Conservation (phyloP, 768 basidiomycete species). For the Leccinum uliginosum region DNA sequence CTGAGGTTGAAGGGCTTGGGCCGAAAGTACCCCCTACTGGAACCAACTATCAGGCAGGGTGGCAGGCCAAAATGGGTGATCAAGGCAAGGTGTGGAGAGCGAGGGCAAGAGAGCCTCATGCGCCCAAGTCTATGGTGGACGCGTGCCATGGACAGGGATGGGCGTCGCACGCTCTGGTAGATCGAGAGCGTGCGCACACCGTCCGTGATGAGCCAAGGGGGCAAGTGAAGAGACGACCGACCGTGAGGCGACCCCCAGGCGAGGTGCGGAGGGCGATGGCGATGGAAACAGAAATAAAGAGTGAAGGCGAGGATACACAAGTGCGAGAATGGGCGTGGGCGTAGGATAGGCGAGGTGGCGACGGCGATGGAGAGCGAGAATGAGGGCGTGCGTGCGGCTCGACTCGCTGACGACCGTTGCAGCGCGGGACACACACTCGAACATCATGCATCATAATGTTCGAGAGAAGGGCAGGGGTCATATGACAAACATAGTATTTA, state of each 20-base stretch:
- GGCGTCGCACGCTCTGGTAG: neutral
- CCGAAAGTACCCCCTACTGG: neutral
- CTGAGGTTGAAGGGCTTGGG: neutral
- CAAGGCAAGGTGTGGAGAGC: neutral
- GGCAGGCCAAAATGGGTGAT: neutral
- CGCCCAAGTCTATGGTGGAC: neutral
- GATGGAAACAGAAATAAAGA: no score
- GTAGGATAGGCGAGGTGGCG: neutral
- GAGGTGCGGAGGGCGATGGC: no score
- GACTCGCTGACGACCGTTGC: neutral
- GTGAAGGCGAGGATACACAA: neutral
- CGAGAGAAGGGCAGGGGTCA: neutral
- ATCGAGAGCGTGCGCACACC: neutral
- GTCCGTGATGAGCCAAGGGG: neutral
- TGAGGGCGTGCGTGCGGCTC: neutral
- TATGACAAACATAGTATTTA: neutral
- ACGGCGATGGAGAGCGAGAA: neutral
- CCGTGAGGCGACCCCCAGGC: no score
- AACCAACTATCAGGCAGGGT: neutral
- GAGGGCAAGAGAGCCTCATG: neutral
- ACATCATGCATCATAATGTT: neutral
- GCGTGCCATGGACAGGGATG: neutral
- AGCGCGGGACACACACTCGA: neutral
- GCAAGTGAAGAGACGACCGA: neutral
- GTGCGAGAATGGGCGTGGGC: neutral